These are phyloP conservation scores for Fraxinus excelsior DNA, from an alignment of 257 asterid genomes.

Conservation along the genomic window DNA sequence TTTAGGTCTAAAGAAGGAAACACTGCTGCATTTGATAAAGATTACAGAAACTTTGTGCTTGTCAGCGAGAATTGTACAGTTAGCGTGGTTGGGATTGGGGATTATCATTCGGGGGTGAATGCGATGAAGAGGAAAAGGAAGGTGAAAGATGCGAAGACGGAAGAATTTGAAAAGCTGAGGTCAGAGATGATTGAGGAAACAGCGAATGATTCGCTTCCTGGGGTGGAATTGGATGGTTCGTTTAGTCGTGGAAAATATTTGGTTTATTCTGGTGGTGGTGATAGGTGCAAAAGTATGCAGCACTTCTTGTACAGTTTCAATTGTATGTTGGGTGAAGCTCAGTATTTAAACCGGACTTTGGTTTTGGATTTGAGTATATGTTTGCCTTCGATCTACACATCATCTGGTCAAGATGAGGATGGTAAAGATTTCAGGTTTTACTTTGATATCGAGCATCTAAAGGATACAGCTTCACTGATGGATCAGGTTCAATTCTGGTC, in stretches of 20 bases:
- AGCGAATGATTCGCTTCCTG: conserved; percentile 56
- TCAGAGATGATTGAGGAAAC: conserved; percentile 43
- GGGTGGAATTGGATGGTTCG: conserved; percentile 58
- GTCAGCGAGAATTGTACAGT: conserved; percentile 65
- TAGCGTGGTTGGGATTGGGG: conserved; percentile 68
- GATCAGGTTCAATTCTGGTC: conserved; percentile 60
- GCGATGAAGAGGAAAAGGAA: conserved; percentile 69
- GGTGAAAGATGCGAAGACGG: conserved; percentile 25
- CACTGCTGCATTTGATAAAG: conserved; percentile 58
- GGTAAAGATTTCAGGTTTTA: conserved; percentile 84
- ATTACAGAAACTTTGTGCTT: conserved; percentile 65
- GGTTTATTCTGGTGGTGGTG: conserved; percentile 79
- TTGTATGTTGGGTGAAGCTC: conserved; percentile 92
- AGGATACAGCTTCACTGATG: conserved; percentile 62
- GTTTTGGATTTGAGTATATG: conserved; percentile 79
- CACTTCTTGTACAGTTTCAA: conserved; percentile 81
- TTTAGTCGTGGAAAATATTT: conserved; percentile 66
- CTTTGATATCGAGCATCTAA: conserved; percentile 82
- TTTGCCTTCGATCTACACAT: conserved; percentile 66
- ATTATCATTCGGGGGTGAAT: conserved; percentile 83
- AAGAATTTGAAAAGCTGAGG: conserved; percentile 42
- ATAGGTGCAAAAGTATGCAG: conserved; percentile 80
- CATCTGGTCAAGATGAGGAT: conserved; percentile 69
- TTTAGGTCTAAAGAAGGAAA: conserved; percentile 80
- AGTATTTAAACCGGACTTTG: conserved; percentile 81